Evolutionary conservation across 1,139 yeast species (phyloP), one percentile per base, ranked within the genome.

Genomic region (Taphrina betulina): DNA sequence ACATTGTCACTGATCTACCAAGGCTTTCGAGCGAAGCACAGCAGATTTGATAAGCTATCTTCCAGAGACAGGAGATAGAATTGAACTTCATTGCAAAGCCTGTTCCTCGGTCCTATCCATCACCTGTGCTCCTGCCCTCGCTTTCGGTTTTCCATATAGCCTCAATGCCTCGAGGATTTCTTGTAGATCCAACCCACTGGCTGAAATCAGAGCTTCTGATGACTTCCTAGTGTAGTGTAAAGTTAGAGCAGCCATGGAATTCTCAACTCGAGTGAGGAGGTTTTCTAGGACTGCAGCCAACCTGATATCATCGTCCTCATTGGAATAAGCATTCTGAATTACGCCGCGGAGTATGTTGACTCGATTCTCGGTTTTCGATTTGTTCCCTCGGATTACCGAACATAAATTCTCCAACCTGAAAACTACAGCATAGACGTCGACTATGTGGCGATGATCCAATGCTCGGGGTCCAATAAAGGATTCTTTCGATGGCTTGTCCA

Each of bases 221-320:
- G 38, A 31, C 38, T 33, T 43, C 12, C 10, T 16, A n/a, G 46
- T 22, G 28, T 50, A 50, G 33, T 50, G 54, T 26, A 50, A 16
- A 1, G 54, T 50, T 46, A 50, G 24, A 12, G 54, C 54, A 8
- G 45, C 54, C 16, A 50, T 16, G 14, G 54, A 31, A 33, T 50
- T 50, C 50, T 52, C 57, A 12, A 52, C 38, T 5, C 57, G 51
- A 22, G 57, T 52, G 5, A 52, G 37, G 10, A 52, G 37, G 29
- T 52, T 52, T 26, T 52, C 57, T 20, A 52, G 44, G 12, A 52
- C 57, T 8, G 50, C 44, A 5, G 57, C 57, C 14, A 52, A 19
- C 4, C 50, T 31, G 43, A 43, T 42, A 33, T 52, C 51, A 23
- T 52, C 57, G 14, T 52, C 57, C 28, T 42, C 43, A 16, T 33